Evolutionary conservation across 2,329 filamentous ascomycete genomes (phyloP).

Genomic region (Exophiala xenobiotica): DNA sequence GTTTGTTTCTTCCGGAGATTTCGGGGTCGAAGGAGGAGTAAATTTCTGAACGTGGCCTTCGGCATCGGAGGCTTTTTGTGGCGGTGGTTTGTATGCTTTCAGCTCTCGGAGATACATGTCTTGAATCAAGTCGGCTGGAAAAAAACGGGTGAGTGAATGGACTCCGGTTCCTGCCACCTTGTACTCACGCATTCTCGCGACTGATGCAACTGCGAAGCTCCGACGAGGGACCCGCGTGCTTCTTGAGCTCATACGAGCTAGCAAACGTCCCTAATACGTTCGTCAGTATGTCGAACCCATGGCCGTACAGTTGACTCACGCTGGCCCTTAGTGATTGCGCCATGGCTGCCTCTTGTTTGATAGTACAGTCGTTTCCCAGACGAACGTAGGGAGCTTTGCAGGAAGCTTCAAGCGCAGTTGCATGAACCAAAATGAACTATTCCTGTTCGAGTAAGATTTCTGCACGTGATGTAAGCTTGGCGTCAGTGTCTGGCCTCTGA

Average conservation of each 20-base stretch:
- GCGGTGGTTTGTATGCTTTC: constrained; percentile 86
- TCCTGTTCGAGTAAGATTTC: neutral
- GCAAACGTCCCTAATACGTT: constrained; percentile 56
- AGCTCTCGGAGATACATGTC: constrained; percentile 97
- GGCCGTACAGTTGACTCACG: constrained; percentile 42
- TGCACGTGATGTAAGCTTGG: constrained; percentile 4
- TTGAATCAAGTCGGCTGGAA: constrained; percentile 88
- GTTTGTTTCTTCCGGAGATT: constrained; percentile 90
- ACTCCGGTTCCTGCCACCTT: neutral
- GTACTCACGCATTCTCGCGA: constrained; percentile 61
- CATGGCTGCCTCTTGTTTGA: constrained; percentile 36
- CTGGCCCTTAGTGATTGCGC: constrained; percentile 62
- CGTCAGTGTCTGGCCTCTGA: too few relatives aligned
- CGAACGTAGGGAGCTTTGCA: constrained; percentile 6
- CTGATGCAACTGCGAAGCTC: constrained; percentile 60
- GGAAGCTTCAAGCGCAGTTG: constrained; percentile 4
- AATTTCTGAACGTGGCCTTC: constrained; percentile 92
- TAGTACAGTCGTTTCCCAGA: constrained; percentile 9
- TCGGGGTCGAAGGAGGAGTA: constrained; percentile 72
- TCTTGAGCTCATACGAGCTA: constrained; percentile 53
- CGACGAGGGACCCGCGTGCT: constrained; percentile 52
- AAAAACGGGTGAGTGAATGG: constrained; percentile 9
- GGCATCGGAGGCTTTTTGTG: constrained; percentile 80
- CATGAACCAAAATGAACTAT: neutral
- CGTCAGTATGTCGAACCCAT: constrained; percentile 27